A percentile compares a stretch with the other conserved stretches of the same genome.
These are phyloP conservation scores for Lipomyces orientalis DNA, from an alignment of 805 yeast genomes.

Conservation along the genomic window DNA sequence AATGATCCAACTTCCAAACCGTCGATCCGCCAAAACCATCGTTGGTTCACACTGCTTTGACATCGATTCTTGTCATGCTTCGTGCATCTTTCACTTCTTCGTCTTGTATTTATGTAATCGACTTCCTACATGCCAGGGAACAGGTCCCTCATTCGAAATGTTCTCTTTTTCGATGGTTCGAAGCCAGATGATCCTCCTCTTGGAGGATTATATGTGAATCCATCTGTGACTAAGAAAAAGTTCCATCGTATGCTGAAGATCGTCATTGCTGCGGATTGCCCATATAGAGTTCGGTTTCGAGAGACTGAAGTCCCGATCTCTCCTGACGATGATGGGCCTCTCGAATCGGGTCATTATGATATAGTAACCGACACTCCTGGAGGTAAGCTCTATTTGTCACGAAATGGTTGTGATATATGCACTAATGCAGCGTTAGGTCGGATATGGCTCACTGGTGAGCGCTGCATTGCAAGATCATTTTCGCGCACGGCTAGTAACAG, in stretches of 20 bases:
- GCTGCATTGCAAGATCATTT: background rate
- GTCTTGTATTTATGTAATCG: too few species aligned
- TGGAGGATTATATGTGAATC: background rate
- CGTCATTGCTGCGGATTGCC: background rate
- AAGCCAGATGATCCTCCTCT: background rate
- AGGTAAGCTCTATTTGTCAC: too few species aligned
- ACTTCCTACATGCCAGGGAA: background rate
- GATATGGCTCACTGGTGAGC: background rate
- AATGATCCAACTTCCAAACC: too few species aligned
- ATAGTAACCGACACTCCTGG: background rate
- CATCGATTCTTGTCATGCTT: too few species aligned
- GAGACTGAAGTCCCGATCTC: background rate
- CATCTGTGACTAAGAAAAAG: background rate
- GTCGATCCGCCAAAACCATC: too few species aligned
- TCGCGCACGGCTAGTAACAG: background rate
- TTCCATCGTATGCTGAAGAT: conserved; percentile 1
- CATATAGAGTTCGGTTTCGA: background rate
- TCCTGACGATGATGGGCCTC: background rate
- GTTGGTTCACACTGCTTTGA: too few species aligned
- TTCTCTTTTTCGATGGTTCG: background rate
- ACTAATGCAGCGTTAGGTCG: background rate
- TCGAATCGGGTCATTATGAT: background rate
- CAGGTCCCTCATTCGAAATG: conserved; percentile 1
- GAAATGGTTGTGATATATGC: background rate
- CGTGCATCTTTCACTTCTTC: too few species aligned